phyloP scores from a whole-genome alignment of 2,329 filamentous ascomycete genomes.

The Leptosphaerulina australis region DNA sequence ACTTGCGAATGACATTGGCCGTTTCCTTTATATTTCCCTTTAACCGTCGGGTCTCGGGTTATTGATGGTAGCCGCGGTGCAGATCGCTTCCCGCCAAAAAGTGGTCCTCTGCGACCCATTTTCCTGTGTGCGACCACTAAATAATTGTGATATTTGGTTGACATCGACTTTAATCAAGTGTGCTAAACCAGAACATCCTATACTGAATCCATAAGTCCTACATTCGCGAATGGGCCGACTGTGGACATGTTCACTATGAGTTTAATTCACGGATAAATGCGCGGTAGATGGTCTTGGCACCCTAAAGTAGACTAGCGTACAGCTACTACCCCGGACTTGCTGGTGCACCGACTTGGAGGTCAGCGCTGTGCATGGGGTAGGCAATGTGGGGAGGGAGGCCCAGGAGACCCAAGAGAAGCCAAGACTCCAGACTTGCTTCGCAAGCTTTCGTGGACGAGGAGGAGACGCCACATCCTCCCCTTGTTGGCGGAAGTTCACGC shows the following conservation, averaged over 20 bases:
- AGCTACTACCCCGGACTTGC: constrained; percentile 14
- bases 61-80: constrained; percentile 5
- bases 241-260: constrained; percentile 3
- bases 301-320: constrained; percentile 7
- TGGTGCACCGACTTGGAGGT: constrained; percentile 1
- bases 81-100: constrained; percentile 1
- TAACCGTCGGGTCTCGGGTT: constrained; percentile 16
- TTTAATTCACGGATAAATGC: constrained; percentile 18
- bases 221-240: constrained; percentile 1
- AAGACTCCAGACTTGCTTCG: constrained; percentile 14
- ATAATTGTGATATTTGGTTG: constrained; percentile 1
- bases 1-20: constrained; percentile 8
- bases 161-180: neutral
- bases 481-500: constrained; percentile 18
- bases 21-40: constrained; percentile 17
- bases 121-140: constrained; percentile 3
- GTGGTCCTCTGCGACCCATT: constrained; percentile 5
- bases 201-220: constrained; percentile 6
- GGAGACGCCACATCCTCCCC: constrained; percentile 7
- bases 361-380: neutral
- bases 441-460: constrained; percentile 8
- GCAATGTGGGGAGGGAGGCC: constrained; percentile 3
- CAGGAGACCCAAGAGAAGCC: constrained; percentile 1
- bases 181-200: constrained; percentile 5
- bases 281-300: neutral